Evolutionary conservation across 768 basidiomycete species (phyloP), one percentile per base, ranked within the genome.

Genomic region (Russula griseocarnosa): DNA sequence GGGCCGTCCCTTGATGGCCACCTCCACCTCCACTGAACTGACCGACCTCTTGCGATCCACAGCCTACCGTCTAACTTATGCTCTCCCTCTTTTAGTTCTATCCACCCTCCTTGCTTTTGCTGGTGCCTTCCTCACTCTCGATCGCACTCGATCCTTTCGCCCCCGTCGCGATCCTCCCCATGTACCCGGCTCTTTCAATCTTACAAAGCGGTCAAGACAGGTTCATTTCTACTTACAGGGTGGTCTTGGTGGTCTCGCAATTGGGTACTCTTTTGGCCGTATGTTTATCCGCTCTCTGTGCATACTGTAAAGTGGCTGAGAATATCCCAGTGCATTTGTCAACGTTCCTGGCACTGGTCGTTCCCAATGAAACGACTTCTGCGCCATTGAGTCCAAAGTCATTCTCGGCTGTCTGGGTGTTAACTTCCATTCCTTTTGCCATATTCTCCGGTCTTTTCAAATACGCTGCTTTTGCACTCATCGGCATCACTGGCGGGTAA

Each of bases 101-200:
- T 87, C 86, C 11, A 56, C 85, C 46, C 64, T 83, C 26, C 75
- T 86, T 42, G 82, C 81, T 8, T 85, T 87, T 70, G 76, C 85
- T n/a, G 86, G 87, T n/a, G 79, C 86, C 3, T 88, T 90, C 72
- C 76, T 88, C 24, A 87, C 82, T 20, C 79, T 90, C 55, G 86
- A 88, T 70, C 84, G 88, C 46, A 83, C 86, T 24, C 81, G 85
- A 44, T 79, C 82, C 8, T 87, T 90, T 69, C 75, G 81, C 0
- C 78, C 82, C 40, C 73, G 74, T 9, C 74, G 75, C 67, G 75
- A 74, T 55, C 70, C 71, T 22, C 34, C 69, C 11, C 66, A 61
- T 68, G 73, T 58, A 75, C 77, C 32, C 6, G 63, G 62, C 9
- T 60, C 64, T 36, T 62, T 58, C 64, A 61, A 54, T 51, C 59